A percentile compares a stretch with the other conserved stretches of the same genome.
Conservation (phyloP, 306 rosid species). For the Sicyos baderoa region DNA sequence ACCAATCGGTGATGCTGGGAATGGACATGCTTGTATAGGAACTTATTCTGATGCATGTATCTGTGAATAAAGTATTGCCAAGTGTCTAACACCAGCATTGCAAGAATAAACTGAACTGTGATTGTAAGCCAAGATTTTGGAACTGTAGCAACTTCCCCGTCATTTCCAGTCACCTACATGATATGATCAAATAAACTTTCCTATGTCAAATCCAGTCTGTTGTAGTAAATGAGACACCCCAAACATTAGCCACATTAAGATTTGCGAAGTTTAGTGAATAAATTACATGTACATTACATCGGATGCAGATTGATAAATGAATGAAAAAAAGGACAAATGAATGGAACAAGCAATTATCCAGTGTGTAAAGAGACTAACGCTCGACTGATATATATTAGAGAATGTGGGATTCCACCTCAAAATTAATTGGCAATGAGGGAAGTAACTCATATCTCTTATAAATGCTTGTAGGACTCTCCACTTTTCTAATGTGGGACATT, state of each 20-base stretch:
- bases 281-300: background rate
- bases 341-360: background rate
- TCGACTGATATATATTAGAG: background rate
- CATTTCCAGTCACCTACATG: constrained; percentile 60
- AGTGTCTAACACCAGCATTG: constrained; percentile 83
- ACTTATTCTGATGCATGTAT: constrained; percentile 94
- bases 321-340: background rate
- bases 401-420: no score
- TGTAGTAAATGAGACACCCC: background rate
- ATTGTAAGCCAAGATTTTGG: constrained; percentile 39
- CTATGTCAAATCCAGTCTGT: background rate
- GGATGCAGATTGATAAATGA: background rate
- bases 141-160: constrained; percentile 27
- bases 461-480: no score
- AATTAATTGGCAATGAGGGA: no score
- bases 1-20: constrained; percentile 85
- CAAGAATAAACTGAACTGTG: constrained; percentile 60
- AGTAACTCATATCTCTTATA: no score
- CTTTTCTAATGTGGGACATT: no score
- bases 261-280: background rate
- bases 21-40: constrained; percentile 84
- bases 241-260: background rate
- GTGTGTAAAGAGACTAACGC: background rate
- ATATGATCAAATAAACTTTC: constrained; percentile 5
- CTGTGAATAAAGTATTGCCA: constrained; percentile 98